Evolutionary conservation across 2,329 filamentous ascomycete species (phyloP).

Genomic region (Helotiales sp.): DNA sequence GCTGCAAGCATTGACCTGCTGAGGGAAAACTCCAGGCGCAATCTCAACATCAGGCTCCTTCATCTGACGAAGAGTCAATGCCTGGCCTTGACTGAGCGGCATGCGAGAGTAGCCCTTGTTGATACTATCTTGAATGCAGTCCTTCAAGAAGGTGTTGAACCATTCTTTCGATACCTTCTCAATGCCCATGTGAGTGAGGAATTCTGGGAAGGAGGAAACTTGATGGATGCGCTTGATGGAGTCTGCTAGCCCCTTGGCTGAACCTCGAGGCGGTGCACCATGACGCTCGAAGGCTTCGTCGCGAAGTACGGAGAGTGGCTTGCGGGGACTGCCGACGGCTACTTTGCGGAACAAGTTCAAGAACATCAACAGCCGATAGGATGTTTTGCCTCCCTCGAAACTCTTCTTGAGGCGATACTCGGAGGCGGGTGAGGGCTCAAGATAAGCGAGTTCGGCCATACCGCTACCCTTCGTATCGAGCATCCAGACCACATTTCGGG

Average conservation of each 20-base stretch:
- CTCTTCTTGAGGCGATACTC: slow-evolving; percentile 53
- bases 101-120: slow-evolving; percentile 44
- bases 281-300: slow-evolving; percentile 53
- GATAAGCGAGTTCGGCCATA: slow-evolving; percentile 52
- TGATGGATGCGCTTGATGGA: slow-evolving; percentile 51
- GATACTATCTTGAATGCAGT: slow-evolving; percentile 45
- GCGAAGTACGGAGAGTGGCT: slow-evolving; percentile 47
- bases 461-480: slow-evolving; percentile 44
- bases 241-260: slow-evolving; percentile 48
- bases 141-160: slow-evolving; percentile 45
- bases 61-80: slow-evolving; percentile 35
- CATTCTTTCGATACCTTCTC: slow-evolving; percentile 28
- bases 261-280: slow-evolving; percentile 50
- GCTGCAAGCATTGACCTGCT: not conserved
- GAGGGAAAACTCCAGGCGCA: not conserved
- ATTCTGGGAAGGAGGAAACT: slow-evolving; percentile 50
- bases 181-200: slow-evolving; percentile 52
- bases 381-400: slow-evolving; percentile 52
- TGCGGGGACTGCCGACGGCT: slow-evolving; percentile 46
- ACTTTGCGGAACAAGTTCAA: slow-evolving; percentile 54
- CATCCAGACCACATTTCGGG: slow-evolving; percentile 58
- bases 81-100: slow-evolving; percentile 30
- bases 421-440: slow-evolving; percentile 50
- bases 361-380: slow-evolving; percentile 59
- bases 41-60: slow-evolving; percentile 31